Conservation (phyloP, 2,329 filamentous ascomycete species). For the Monosporascus sp. region DNA sequence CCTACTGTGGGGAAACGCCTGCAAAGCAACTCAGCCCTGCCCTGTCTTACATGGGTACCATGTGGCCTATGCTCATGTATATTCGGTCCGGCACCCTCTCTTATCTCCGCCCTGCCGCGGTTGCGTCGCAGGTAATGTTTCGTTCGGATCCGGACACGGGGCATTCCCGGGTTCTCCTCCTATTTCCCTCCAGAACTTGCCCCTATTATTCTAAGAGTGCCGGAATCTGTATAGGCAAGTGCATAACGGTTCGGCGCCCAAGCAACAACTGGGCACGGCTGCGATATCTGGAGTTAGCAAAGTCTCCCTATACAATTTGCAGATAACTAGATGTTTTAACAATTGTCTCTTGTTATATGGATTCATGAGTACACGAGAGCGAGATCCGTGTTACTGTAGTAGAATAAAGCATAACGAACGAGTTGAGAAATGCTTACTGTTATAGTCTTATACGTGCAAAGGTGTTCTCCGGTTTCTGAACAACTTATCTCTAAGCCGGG, state of each 20-base stretch:
- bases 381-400: no score
- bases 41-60: no score
- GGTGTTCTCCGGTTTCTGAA: slow-evolving; percentile 66
- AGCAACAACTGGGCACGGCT: slow-evolving; percentile 58
- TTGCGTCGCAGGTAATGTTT: no score
- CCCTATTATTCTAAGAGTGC: slow-evolving; percentile 64
- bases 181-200: slow-evolving; percentile 45
- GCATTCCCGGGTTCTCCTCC: slow-evolving; percentile 3
- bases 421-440: slow-evolving; percentile 27
- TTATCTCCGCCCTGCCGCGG: no score
- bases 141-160: not conserved
- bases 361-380: no score
- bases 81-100: no score
- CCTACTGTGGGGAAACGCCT: no score
- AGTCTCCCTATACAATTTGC: not conserved
- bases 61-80: no score
- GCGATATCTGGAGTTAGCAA: not conserved
- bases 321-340: no score
- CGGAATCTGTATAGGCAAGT: slow-evolving; percentile 67
- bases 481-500: slow-evolving; percentile 65
- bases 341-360: no score
- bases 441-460: slow-evolving; percentile 66
- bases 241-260: slow-evolving; percentile 74
- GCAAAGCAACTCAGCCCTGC: no score
- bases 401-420: not conserved